These are phyloP conservation scores for Kwoniella botswanensis DNA, from an alignment of 768 basidiomycete species.

Conservation along the genomic window DNA sequence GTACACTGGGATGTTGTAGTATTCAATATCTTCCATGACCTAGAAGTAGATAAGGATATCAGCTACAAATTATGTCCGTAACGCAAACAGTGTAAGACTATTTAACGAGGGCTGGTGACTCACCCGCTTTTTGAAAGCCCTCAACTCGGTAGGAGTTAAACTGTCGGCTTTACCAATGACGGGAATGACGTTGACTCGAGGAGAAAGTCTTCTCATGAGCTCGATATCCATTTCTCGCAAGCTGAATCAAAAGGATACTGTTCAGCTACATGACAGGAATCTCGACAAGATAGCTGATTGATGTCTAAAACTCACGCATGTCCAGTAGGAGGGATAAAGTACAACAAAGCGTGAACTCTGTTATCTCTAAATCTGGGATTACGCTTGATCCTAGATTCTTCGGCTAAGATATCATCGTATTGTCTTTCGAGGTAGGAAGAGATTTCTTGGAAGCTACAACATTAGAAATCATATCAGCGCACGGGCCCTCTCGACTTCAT, in stretches of 20 bases:
- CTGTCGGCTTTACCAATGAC: constrained; percentile 95
- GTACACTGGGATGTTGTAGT: constrained; percentile 97
- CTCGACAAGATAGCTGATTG: too few relatives aligned
- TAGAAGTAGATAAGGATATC: constrained; percentile 51
- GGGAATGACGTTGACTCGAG: constrained; percentile 98
- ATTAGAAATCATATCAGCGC: not conserved
- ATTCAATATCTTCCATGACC: constrained; percentile 99
- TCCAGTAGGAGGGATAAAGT: constrained; percentile 89
- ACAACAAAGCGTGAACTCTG: constrained; percentile 91
- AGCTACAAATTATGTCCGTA: not conserved
- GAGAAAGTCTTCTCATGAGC: constrained; percentile 95
- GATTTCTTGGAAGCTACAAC: constrained; percentile 88
- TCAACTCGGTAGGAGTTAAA: constrained; percentile 87
- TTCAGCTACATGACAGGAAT: not conserved
- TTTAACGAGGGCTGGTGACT: constrained; percentile 62
- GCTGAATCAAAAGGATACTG: constrained; percentile 33
- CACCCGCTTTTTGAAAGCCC: constrained; percentile 89
- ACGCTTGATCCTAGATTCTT: constrained; percentile 98
- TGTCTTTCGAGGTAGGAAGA: constrained; percentile 95
- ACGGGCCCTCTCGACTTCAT: not conserved
- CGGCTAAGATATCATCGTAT: constrained; percentile 98
- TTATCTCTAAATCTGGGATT: constrained; percentile 99
- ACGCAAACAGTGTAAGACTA: constrained; percentile 38
- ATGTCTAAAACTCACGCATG: constrained; percentile 44
- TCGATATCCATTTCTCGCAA: constrained; percentile 99